Conservation (phyloP, 192 early-diverging fungal species). For the Phlyctochytrium arcticum region DNA sequence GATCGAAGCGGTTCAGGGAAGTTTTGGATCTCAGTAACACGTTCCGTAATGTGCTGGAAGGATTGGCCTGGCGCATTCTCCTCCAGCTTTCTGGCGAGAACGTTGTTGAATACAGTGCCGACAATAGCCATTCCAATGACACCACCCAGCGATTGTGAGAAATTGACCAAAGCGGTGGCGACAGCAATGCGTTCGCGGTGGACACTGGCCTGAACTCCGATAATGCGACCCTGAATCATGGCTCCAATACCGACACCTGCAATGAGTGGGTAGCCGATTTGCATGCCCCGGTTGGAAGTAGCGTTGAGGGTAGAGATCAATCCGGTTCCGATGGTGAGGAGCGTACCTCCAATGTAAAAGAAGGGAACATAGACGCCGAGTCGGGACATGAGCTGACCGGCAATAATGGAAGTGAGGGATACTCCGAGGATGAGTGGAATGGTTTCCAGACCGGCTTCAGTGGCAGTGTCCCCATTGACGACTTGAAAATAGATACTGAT, state of each 20-base stretch:
- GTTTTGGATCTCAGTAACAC: slow-evolving; percentile 1
- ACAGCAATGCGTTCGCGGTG: slow-evolving; percentile 62
- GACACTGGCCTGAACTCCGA: slow-evolving; percentile 71
- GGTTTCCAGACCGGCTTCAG: slow-evolving; percentile 66
- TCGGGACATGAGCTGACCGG: slow-evolving; percentile 59
- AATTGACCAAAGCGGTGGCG: slow-evolving; percentile 66
- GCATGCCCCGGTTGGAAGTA: slow-evolving; percentile 41
- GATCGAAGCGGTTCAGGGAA: slow-evolving; percentile 1
- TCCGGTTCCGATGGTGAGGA: slow-evolving; percentile 60
- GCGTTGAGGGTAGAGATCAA: slow-evolving; percentile 61
- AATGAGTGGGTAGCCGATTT: slow-evolving; percentile 63
- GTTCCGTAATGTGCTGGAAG: slow-evolving; percentile 6
- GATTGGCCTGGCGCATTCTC: background rate
- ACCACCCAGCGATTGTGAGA: slow-evolving; percentile 60
- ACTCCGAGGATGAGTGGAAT: slow-evolving; percentile 71
- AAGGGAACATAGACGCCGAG: slow-evolving; percentile 59
- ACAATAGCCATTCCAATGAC: slow-evolving; percentile 64
- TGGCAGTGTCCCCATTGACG: slow-evolving; percentile 68
- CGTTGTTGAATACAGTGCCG: slow-evolving; percentile 65
- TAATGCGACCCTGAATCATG: slow-evolving; percentile 68
- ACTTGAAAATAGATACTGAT: slow-evolving; percentile 76
- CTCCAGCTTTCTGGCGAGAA: slow-evolving; percentile 40
- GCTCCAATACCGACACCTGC: slow-evolving; percentile 72
- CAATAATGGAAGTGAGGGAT: slow-evolving; percentile 62
- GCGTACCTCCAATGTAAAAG: slow-evolving; percentile 54